Evolutionary conservation across 345 rosid genomes (phyloP).

Genomic region (Eucalyptus decipiens): DNA sequence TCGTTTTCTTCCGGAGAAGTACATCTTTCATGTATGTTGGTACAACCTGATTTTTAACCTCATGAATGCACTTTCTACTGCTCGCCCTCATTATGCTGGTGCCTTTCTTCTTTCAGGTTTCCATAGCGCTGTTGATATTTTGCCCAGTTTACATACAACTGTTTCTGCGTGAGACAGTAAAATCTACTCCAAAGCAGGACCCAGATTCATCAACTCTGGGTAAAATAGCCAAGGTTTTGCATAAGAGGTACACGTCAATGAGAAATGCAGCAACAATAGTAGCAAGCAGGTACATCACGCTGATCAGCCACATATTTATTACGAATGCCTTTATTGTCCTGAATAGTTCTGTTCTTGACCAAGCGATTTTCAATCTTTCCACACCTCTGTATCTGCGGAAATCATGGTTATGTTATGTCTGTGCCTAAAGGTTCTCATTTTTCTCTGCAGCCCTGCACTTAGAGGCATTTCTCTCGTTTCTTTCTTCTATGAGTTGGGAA

Average conservation of each 20-base stretch:
- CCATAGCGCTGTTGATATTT: constrained; percentile 25
- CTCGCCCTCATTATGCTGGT: neutral
- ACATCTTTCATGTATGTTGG: constrained; percentile 22
- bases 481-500: constrained; percentile 46
- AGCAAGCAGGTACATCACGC: constrained; percentile 8
- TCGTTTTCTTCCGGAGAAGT: constrained; percentile 38
- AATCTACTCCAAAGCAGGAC: constrained; percentile 3
- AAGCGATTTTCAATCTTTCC: neutral
- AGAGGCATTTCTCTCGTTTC: constrained; percentile 32
- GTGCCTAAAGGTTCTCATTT: neutral
- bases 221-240: constrained; percentile 7
- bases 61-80: neutral
- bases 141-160: constrained; percentile 32
- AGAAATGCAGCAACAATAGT: constrained; percentile 25
- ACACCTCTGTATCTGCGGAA: neutral
- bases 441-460: constrained; percentile 28
- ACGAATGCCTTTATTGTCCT: neutral
- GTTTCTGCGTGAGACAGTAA: constrained; percentile 25
- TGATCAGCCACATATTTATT: neutral
- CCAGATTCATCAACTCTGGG: constrained; percentile 12
- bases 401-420: neutral
- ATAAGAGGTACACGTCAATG: constrained; percentile 24
- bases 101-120: constrained; percentile 21
- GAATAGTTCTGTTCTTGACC: neutral
- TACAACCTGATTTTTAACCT: neutral